These are phyloP conservation scores for Parsonsia alboflavescens DNA, from an alignment of 257 asterid species.

Conservation along the genomic window DNA sequence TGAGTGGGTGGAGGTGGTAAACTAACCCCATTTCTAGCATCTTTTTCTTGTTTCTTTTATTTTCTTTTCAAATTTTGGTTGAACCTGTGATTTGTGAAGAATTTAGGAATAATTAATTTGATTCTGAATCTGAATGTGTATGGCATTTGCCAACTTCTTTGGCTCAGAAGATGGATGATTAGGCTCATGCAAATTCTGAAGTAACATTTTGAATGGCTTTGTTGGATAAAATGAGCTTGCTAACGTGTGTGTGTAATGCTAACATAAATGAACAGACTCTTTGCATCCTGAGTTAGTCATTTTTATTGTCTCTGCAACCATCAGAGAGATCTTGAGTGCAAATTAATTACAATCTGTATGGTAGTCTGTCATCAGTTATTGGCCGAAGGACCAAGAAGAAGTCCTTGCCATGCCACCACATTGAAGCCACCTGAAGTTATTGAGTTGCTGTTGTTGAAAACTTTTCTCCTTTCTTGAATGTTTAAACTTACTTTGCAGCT, in stretches of 20 bases:
- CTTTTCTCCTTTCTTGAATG: not conserved
- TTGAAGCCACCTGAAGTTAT: not conserved
- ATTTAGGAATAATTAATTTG: not conserved
- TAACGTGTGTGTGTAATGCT: not conserved
- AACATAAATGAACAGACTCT: not conserved
- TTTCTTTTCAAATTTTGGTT: not conserved
- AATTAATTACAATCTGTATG: not conserved
- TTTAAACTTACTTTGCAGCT: conserved; percentile 2
- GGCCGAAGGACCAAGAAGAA: not conserved
- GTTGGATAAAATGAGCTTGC: not conserved
- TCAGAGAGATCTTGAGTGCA: not conserved
- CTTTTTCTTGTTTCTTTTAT: not conserved
- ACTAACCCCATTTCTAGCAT: not conserved
- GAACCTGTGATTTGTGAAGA: not conserved
- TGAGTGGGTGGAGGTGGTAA: not conserved
- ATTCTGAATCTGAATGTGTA: not conserved
- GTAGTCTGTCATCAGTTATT: not conserved
- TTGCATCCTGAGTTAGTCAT: not conserved
- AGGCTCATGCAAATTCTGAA: not conserved
- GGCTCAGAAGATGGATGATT: not conserved
- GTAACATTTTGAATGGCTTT: not conserved
- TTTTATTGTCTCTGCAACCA: not conserved
- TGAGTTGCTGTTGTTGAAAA: not conserved
- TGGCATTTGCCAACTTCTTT: not conserved
- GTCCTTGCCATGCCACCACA: not conserved